Evolutionary conservation across 208 protist species (phyloP).

Genomic region (Spongospora subterranea): DNA sequence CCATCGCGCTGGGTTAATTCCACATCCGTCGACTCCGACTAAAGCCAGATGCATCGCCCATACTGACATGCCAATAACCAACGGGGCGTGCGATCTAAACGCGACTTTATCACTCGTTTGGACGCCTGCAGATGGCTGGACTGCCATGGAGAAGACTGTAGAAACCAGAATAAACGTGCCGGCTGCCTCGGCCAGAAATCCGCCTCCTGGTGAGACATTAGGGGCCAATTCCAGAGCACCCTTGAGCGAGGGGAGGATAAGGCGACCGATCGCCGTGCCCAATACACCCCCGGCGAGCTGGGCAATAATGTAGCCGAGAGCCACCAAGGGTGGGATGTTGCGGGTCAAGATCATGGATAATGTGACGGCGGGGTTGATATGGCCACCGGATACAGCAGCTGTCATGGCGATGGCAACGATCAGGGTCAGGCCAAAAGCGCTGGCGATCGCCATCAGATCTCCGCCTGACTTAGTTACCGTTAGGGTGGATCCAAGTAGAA

Average conservation of each 20-base stretch:
- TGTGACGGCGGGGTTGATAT: constrained; percentile 41
- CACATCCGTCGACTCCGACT: not conserved
- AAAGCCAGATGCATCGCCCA: constrained; percentile 39
- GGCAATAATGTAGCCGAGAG: not conserved
- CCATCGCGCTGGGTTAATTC: constrained; percentile 44
- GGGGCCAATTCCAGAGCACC: not conserved
- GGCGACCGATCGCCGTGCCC: not conserved
- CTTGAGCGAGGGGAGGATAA: not conserved
- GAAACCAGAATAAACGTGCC: not conserved
- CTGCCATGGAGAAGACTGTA: constrained; percentile 27
- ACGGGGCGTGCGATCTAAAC: not conserved
- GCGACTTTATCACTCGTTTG: not conserved
- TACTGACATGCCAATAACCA: constrained; percentile 1
- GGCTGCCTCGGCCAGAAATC: not conserved
- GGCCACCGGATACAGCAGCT: not conserved
- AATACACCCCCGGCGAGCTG: not conserved
- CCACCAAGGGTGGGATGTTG: not conserved
- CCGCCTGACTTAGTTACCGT: not conserved
- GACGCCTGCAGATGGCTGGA: not conserved
- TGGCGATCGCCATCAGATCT: not conserved
- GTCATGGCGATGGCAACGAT: constrained; percentile 3
- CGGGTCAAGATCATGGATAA: not conserved
- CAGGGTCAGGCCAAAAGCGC: not conserved
- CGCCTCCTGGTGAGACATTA: not conserved
- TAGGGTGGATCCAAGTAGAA: not conserved